phyloP scores from a whole-genome alignment of 1,284 basidiomycete species.

The Erythrobasidium hasegawianum region DNA sequence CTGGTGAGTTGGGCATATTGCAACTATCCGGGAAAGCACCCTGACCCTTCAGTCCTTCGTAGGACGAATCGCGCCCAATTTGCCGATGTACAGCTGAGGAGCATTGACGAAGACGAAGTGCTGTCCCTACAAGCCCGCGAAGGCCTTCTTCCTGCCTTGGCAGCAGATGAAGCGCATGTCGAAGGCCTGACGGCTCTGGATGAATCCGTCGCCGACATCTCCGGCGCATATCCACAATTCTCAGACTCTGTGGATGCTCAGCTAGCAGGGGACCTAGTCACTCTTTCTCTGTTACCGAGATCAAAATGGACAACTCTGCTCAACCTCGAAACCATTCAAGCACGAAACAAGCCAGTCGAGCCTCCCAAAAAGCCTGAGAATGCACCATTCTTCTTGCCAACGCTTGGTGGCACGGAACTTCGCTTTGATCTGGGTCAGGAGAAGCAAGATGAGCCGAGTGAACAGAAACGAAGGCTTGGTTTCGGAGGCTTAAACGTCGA shows the following conservation, averaged over 20 bases:
- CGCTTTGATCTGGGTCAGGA: conserved; percentile 60
- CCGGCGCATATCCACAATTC: conserved; percentile 55
- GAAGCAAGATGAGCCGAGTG: background rate
- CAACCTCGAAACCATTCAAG: conserved; percentile 90
- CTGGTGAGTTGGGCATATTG: conserved; percentile 60
- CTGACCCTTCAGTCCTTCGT: conserved; percentile 6
- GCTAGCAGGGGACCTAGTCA: conserved; percentile 78
- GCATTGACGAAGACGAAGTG: conserved; percentile 70
- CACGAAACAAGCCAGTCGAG: conserved; percentile 94
- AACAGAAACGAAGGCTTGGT: conserved; percentile 51
- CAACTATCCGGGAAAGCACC: background rate
- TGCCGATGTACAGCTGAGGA: conserved; percentile 74
- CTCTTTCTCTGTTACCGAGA: conserved; percentile 84
- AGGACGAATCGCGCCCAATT: conserved; percentile 97
- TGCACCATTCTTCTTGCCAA: conserved; percentile 95
- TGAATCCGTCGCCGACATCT: conserved; percentile 26
- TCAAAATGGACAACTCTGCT: conserved; percentile 93
- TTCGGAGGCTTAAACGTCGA: conserved; percentile 58
- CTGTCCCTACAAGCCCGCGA: conserved; percentile 47
- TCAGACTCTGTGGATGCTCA: conserved; percentile 78
- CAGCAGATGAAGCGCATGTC: conserved; percentile 63
- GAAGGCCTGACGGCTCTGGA: conserved; percentile 29
- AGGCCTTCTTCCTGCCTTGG: conserved; percentile 75
- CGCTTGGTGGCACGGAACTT: conserved; percentile 74
- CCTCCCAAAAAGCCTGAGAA: conserved; percentile 89